Percentiles rank a stretch among this genome's conserved stretches.
Conservation (phyloP, 306 rosid genomes). For the Oemleria cerasiformis region DNA sequence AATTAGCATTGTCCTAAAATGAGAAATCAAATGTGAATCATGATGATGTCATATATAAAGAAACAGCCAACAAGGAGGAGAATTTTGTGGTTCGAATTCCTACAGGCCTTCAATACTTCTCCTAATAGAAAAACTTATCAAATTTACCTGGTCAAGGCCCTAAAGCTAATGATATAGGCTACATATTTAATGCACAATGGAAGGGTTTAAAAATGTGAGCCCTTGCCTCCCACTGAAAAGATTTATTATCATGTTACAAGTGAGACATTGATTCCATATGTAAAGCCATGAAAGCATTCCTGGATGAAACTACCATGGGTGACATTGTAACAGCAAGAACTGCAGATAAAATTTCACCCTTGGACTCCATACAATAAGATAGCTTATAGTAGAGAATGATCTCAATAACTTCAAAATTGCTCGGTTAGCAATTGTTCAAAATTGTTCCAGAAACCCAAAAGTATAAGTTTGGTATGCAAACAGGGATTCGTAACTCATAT, state of each 20-base stretch:
- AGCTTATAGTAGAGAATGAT: not conserved
- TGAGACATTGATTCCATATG: slow-evolving; percentile 9
- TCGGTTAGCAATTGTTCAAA: not conserved
- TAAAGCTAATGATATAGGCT: slow-evolving; percentile 2
- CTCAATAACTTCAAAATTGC: not conserved
- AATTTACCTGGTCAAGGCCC: slow-evolving; percentile 1
- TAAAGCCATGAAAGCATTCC: slow-evolving; percentile 1
- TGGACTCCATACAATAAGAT: not conserved
- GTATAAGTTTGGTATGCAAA: not conserved
- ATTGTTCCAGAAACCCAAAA: not conserved
- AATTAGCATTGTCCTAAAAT: slow-evolving; percentile 19
- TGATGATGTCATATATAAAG: not conserved
- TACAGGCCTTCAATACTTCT: not conserved
- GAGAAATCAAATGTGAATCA: slow-evolving; percentile 8
- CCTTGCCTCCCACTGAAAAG: slow-evolving; percentile 10
- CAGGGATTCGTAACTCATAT: not conserved
- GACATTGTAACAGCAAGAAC: slow-evolving; percentile 3
- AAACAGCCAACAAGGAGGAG: too few species aligned
- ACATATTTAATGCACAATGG: not conserved
- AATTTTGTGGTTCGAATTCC: not conserved
- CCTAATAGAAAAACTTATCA: not conserved
- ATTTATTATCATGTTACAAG: slow-evolving; percentile 8
- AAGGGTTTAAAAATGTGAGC: slow-evolving; percentile 4
- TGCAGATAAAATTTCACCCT: not conserved
- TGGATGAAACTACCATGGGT: not conserved